Conservation (phyloP, 768 basidiomycete genomes). For the Mycena kentingensis region DNA sequence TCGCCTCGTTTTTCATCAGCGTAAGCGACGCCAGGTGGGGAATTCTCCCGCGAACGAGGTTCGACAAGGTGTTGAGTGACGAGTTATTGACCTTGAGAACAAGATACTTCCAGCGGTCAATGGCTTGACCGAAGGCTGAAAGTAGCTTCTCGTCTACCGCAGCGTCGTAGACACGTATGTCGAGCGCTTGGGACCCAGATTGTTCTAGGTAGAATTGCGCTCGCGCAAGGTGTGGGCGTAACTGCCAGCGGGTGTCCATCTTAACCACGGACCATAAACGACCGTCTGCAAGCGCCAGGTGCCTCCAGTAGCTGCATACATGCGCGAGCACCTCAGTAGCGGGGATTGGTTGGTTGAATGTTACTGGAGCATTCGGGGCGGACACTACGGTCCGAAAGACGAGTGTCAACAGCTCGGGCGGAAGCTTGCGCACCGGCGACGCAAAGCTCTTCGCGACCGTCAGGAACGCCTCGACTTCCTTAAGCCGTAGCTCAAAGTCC, state of each 20-base stretch:
- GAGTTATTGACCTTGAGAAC: not conserved
- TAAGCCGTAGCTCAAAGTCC: not conserved
- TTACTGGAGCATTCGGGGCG: not conserved
- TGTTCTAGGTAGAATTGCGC: not conserved
- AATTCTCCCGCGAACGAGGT: slow-evolving; percentile 1
- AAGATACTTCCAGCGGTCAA: slow-evolving; percentile 11
- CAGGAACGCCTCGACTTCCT: slow-evolving; percentile 1
- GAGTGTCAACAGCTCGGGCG: slow-evolving; percentile 11
- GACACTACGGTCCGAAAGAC: slow-evolving; percentile 10
- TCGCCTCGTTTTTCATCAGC: not conserved
- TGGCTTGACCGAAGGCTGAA: not conserved
- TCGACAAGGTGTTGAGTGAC: not conserved
- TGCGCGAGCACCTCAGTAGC: slow-evolving; percentile 3
- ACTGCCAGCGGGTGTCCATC: not conserved
- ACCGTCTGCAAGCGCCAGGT: not conserved
- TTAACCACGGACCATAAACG: slow-evolving; percentile 2
- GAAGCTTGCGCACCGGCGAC: slow-evolving; percentile 15
- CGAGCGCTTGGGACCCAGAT: not conserved
- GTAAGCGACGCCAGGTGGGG: slow-evolving; percentile 9
- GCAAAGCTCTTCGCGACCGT: not conserved
- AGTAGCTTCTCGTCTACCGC: not conserved
- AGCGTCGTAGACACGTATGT: not conserved
- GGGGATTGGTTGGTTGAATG: not conserved
- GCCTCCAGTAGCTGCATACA: slow-evolving; percentile 17
- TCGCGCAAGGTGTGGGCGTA: not conserved